Base-by-base conservation (phyloP, 768 basidiomycete species). In the Cantharellus anzutake region DNA sequence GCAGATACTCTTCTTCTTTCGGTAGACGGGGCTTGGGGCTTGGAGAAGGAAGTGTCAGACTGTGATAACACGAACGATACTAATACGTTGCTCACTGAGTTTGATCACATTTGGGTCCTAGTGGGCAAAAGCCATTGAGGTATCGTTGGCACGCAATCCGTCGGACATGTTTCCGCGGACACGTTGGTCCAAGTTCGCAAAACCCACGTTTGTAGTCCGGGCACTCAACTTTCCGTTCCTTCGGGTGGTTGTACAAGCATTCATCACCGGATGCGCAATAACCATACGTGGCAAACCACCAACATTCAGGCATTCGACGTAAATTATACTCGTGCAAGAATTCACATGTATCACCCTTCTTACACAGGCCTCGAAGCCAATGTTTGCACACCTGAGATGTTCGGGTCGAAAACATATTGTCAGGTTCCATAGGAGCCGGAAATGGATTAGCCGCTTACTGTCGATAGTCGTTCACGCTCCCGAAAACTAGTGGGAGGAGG, bases 261-360 rank as follows among this genome's bases (percentile, higher is more conserved):
- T 98, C 93, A 65, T 94, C 92, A 60, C 96, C 94, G 20, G 92
- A 84, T 35, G 89, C 88, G 70, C 96, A 98, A 71, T 92, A 98
- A 14, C 96, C 96, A 67, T 91, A 93, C 70, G 94, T 96, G 57
- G 89, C 89, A 70, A 83, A 97, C 92, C 92, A 98, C 84, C 91
- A 96, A 67, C 96, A 98, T 69, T 97, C 90, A 3, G 96, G 96
- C 93, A 98, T 98, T 62, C 89, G 84, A 61, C 96, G 75, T 57
- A 99, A 78, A 69, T 98, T 96, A 75, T 97, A 99, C 73, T 98
- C 96, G 72, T 99, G 96, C 68, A 98, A 77, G 71, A 98, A 99
- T 73, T 98, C 96, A 73, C 96, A 99, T 35, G 86, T 84, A 68
- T 93, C 87, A 58, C 92, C 94, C 71, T 98, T 98, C 74, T 98